Evolutionary conservation across 179 eudicot species (phyloP), one percentile per base, ranked within the genome.

Genomic region (Spergularia azorica): DNA sequence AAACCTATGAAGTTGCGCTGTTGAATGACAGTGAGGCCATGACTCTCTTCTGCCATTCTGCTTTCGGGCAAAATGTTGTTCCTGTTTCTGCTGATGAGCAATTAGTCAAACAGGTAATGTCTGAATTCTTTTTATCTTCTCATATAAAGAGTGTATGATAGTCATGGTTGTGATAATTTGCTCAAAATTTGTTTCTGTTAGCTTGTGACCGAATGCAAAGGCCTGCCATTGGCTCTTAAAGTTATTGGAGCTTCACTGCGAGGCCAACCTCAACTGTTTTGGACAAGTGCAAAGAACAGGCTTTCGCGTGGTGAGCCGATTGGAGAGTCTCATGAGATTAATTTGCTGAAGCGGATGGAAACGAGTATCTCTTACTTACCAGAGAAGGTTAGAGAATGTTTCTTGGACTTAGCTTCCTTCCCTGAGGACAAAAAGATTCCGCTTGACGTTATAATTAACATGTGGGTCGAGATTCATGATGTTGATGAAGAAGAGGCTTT

Each of bases 401-500:
- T 94, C 84, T 71, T 94, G 85, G 98, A 94, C 83, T 77, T 94
- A 76, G 97, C 92, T 71, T 83, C 89, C 64, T 94, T 94, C 62
- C 98, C 96, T 0, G 98, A 94, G 80, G 98, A 92, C 80, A 89
- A 81, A 77, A 90, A 82, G 76, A 92, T 90, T 61, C 94, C 96
- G 43, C 87, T 92, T 13, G 94, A 90, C 72, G 88, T 94, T 67
- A 85, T 94, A 9, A 77, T 90, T 18, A 89, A 85, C 71, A 92
- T 92, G 84, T 94, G 97, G 97, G 88, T 87, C 10, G 97, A 90
- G 79, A 79, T 94, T 71, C 97, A 90, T 78, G 98, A 89, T 71
- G 79, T 94, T 39, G 91, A 86, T 43, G 94, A 83, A 77, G 89
- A 72, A 64, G 97, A 92, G 76, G 98, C 92, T 70, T 90, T 88